Conservation (phyloP, 208 protist genomes). For the Zelonia costaricensis region DNA sequence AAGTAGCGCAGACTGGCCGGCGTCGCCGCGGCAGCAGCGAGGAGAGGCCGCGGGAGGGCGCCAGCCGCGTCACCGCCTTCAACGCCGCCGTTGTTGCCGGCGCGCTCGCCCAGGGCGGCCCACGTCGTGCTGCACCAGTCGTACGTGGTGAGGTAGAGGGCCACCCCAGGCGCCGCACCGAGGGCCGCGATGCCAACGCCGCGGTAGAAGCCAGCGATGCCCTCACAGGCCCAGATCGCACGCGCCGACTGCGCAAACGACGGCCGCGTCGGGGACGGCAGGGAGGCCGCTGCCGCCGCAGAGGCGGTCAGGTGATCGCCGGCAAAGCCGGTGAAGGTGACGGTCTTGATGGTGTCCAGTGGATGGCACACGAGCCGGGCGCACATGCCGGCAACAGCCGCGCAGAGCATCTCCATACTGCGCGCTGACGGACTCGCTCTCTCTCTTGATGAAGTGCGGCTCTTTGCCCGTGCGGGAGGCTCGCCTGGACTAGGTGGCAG, state of each 20-base stretch:
- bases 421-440: too few species aligned
- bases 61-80: neutral
- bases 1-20: constrained; percentile 53
- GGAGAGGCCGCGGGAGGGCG: neutral
- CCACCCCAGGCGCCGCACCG: constrained; percentile 75
- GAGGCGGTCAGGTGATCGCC: constrained; percentile 16
- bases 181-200: constrained; percentile 73
- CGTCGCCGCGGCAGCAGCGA: neutral
- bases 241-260: constrained; percentile 22
- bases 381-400: constrained; percentile 58
- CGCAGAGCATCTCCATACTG: constrained; percentile 52
- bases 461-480: too few species aligned
- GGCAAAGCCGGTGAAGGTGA: constrained; percentile 73
- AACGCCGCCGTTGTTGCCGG: neutral
- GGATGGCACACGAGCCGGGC: constrained; percentile 76
- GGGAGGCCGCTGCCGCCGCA: neutral
- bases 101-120: neutral
- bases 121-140: constrained; percentile 33
- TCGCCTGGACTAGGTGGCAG: too few species aligned
- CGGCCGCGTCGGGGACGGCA: neutral
- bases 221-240: constrained; percentile 56
- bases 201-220: constrained; percentile 77
- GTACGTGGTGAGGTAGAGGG: constrained; percentile 82
- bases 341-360: constrained; percentile 85
- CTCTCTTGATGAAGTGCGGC: too few species aligned